A percentile compares a stretch with the other conserved stretches of the same genome.
These are phyloP conservation scores for Rhizophlyctis rosea DNA, from an alignment of 192 early-diverging fungal species.

Conservation along the genomic window DNA sequence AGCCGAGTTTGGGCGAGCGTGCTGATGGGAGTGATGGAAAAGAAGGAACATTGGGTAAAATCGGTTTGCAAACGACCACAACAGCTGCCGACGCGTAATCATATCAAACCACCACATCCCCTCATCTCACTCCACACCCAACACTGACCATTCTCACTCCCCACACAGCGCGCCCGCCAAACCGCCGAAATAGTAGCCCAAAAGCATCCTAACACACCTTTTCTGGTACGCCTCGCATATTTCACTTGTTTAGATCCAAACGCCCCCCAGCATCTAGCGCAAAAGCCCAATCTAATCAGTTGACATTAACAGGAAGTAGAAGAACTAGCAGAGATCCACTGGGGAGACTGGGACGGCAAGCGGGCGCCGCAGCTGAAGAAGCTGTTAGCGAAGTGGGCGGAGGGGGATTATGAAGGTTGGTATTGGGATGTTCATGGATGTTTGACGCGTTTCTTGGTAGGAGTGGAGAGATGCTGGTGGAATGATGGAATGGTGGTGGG, in stretches of 20 bases:
- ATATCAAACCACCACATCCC: too few species aligned
- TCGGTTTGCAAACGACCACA: too few species aligned
- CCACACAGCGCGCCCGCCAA: constrained; percentile 32
- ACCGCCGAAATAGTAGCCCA: constrained; percentile 41
- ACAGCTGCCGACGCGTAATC: too few species aligned
- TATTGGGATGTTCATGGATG: too few species aligned
- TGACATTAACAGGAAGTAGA: constrained; percentile 16
- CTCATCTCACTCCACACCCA: too few species aligned
- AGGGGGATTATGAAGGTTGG: constrained; percentile 41
- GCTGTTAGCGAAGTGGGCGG: constrained; percentile 41
- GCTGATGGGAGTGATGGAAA: too few species aligned
- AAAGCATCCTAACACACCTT: constrained; percentile 30
- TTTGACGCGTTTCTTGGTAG: constrained; percentile 21
- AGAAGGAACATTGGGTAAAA: too few species aligned
- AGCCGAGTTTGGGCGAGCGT: too few species aligned
- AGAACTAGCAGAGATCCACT: constrained; percentile 50
- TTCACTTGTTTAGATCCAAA: neutral
- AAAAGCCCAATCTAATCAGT: neutral
- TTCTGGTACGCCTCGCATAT: too few species aligned
- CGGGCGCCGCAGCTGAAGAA: constrained; percentile 22
- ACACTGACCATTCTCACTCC: too few species aligned
- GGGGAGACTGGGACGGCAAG: constrained; percentile 54
- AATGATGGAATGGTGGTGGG: too few species aligned
- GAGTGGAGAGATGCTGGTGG: neutral
- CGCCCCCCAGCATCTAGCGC: too few species aligned